These are phyloP conservation scores for Trichophyton verrucosum DNA, from an alignment of 2,329 filamentous ascomycete genomes.

Conservation along the genomic window DNA sequence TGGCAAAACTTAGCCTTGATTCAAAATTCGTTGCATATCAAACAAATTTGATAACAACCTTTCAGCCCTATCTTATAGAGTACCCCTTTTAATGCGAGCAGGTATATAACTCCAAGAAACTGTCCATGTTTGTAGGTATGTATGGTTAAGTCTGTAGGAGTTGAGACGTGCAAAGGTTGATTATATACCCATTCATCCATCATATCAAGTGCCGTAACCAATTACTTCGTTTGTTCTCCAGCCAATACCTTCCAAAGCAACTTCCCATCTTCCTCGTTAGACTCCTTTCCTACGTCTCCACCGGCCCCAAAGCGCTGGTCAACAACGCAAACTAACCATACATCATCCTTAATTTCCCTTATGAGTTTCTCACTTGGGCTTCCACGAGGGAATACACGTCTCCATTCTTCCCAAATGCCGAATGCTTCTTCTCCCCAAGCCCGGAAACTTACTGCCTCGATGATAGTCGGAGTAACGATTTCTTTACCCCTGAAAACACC, in stretches of 20 bases:
- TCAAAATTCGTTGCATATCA: too few relatives aligned
- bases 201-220: neutral
- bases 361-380: slow-evolving; percentile 61
- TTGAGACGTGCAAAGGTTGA: neutral
- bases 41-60: too few relatives aligned
- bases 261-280: slow-evolving; percentile 29
- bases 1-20: too few relatives aligned
- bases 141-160: neutral
- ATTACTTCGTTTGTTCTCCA: slow-evolving; percentile 14
- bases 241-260: slow-evolving; percentile 30
- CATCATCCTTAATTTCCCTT: slow-evolving; percentile 52
- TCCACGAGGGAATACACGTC: slow-evolving; percentile 66
- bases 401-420: slow-evolving; percentile 91
- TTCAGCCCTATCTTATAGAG: too few relatives aligned
- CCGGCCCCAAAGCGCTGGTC: slow-evolving; percentile 36
- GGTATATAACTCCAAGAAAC: neutral
- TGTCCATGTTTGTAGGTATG: neutral
- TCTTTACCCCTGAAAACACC: slow-evolving; percentile 91
- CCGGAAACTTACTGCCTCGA: slow-evolving; percentile 85
- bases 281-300: slow-evolving; percentile 25
- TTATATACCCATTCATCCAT: neutral
- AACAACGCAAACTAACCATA: slow-evolving; percentile 70
- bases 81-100: neutral
- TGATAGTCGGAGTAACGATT: slow-evolving; percentile 91
- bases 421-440: slow-evolving; percentile 96